Conservation (phyloP, 257 asterid genomes). For the Eucommia ulmoides region DNA sequence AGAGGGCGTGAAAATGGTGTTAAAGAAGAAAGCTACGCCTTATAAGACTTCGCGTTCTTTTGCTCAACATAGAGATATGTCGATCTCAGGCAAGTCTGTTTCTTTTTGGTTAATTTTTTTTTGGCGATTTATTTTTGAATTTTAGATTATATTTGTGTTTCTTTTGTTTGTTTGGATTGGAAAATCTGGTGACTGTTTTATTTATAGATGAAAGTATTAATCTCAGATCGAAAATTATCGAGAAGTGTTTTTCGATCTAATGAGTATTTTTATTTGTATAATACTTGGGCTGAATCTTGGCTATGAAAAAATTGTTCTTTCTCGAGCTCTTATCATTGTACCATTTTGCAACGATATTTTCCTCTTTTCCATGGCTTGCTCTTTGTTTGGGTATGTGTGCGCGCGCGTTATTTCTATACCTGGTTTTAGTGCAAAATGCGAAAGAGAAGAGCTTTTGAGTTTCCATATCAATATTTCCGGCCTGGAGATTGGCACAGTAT, state of each 20-base stretch:
- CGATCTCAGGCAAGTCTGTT: slow-evolving; percentile 33
- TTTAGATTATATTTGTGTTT: neutral
- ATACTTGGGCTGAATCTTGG: too few relatives aligned
- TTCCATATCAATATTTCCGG: too few relatives aligned
- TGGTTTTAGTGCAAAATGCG: too few relatives aligned
- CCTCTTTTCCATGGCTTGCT: too few relatives aligned
- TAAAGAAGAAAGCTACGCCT: slow-evolving; percentile 12
- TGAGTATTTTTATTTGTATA: too few relatives aligned
- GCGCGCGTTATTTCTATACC: too few relatives aligned
- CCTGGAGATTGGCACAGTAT: too few relatives aligned
- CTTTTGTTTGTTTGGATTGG: neutral
- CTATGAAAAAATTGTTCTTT: too few relatives aligned
- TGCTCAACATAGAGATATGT: slow-evolving; percentile 20
- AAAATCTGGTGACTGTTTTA: neutral
- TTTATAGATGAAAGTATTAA: neutral
- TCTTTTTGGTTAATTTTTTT: neutral
- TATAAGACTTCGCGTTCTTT: neutral
- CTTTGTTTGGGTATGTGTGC: too few relatives aligned
- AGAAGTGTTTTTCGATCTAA: neutral
- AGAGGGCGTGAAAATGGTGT: slow-evolving; percentile 18
- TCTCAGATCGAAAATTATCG: neutral
- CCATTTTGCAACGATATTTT: too few relatives aligned
- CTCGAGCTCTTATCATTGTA: too few relatives aligned
- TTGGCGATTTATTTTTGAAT: neutral
- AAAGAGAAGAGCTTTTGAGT: too few relatives aligned